phyloP scores from a whole-genome alignment of 2,329 filamentous ascomycete species.

The Colletotrichum viniferum region DNA sequence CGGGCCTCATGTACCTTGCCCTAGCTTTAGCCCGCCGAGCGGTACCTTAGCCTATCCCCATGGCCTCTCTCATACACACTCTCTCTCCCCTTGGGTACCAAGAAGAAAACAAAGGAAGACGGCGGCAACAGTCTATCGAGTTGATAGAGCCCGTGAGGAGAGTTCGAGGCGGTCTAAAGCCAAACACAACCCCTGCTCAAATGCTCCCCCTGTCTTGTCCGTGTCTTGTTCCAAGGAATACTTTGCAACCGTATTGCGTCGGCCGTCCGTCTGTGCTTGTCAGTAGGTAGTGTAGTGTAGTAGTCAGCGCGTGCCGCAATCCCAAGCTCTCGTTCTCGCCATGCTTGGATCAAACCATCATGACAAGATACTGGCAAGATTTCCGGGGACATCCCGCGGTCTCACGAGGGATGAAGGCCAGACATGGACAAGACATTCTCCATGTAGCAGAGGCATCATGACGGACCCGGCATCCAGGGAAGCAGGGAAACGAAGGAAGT shows the following conservation, averaged over 20 bases:
- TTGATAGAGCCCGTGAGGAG: constrained; percentile 15
- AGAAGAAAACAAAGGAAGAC: neutral
- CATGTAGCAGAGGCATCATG: neutral
- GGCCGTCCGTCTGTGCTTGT: neutral
- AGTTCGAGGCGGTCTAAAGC: constrained; percentile 19
- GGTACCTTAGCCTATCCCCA: neutral
- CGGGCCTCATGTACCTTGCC: neutral
- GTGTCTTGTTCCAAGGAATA: constrained; percentile 9
- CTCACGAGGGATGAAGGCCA: neutral
- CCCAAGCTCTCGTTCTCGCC: neutral
- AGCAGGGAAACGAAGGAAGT: constrained; percentile 1
- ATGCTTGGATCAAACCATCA: neutral
- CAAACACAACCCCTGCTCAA: constrained; percentile 16
- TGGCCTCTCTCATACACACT: neutral
- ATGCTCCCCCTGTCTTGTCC: neutral
- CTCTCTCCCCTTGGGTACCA: neutral
- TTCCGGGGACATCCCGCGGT: neutral
- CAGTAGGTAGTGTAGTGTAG: neutral
- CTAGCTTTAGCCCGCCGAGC: neutral
- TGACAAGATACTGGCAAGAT: neutral
- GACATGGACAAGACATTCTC: neutral
- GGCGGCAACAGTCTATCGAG: neutral
- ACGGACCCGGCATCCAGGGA: neutral
- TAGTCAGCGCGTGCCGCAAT: neutral
- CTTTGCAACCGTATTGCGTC: neutral